phyloP scores from a whole-genome alignment of 2,329 filamentous ascomycete species.

The Ustulina deusta region DNA sequence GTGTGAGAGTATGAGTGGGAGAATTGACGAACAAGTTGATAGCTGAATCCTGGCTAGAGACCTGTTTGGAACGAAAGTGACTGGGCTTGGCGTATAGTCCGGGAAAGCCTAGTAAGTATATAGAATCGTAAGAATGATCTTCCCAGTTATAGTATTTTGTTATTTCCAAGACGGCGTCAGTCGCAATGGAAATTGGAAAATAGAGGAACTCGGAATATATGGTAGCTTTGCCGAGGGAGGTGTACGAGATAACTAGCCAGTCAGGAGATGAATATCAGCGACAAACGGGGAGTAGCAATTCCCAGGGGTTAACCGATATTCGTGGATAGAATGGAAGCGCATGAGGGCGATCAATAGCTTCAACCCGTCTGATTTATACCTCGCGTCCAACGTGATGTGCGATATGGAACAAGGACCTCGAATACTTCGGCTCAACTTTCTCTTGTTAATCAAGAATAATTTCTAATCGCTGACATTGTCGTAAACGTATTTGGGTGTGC shows the following conservation, averaged over 20 bases:
- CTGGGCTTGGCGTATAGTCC: not conserved
- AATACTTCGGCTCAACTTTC: slow-evolving; percentile 26
- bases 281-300: slow-evolving; percentile 6
- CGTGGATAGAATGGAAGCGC: slow-evolving; percentile 7
- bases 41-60: not conserved
- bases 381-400: slow-evolving; percentile 27
- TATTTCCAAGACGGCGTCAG: not conserved
- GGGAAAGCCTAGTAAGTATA: slow-evolving; percentile 1
- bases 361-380: slow-evolving; percentile 47
- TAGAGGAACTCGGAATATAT: slow-evolving; percentile 14
- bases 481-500: slow-evolving; percentile 48
- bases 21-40: slow-evolving; percentile 9
- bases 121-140: not conserved
- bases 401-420: slow-evolving; percentile 15
- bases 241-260: slow-evolving; percentile 8
- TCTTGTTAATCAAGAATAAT: slow-evolving; percentile 15
- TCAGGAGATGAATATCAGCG: slow-evolving; percentile 8
- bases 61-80: not conserved
- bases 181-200: not conserved
- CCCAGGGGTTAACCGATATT: slow-evolving; percentile 11
- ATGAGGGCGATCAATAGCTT: slow-evolving; percentile 30
- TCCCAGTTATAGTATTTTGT: not conserved
- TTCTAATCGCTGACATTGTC: slow-evolving; percentile 27
- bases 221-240: slow-evolving; percentile 1
- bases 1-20: not conserved